These are phyloP conservation scores for Leptodermis oblonga DNA, from an alignment of 257 asterid species.

Conservation along the genomic window DNA sequence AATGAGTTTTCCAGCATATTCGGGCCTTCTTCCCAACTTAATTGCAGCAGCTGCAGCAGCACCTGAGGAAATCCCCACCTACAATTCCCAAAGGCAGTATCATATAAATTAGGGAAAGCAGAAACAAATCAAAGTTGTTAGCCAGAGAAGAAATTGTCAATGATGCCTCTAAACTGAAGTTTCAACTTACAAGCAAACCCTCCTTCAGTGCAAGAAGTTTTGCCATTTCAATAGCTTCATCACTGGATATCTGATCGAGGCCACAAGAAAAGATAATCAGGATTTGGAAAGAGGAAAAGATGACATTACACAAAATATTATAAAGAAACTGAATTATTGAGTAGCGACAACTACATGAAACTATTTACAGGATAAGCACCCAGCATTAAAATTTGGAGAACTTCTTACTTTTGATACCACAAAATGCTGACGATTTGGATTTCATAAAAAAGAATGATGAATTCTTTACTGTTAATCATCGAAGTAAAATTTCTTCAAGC, in stretches of 20 bases:
- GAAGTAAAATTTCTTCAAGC: background rate
- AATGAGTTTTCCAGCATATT: constrained; percentile 51
- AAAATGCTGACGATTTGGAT: background rate
- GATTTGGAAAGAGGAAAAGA: background rate
- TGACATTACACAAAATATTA: background rate
- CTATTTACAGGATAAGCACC: background rate
- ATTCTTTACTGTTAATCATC: background rate
- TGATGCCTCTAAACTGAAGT: background rate
- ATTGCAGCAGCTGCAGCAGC: constrained; percentile 60
- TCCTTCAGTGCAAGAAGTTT: constrained; percentile 51
- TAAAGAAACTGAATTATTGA: background rate
- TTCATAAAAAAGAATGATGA: background rate
- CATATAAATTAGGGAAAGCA: background rate
- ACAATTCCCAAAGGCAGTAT: constrained; percentile 1
- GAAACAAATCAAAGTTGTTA: background rate
- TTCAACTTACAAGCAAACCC: constrained; percentile 40
- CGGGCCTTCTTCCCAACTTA: constrained; percentile 44
- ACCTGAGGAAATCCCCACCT: constrained; percentile 62
- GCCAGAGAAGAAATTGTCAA: background rate
- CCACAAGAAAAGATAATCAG: background rate
- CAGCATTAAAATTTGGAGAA: background rate
- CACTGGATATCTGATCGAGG: constrained; percentile 38
- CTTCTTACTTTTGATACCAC: background rate
- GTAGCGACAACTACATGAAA: background rate
- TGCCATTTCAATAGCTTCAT: constrained; percentile 49